phyloP scores from a whole-genome alignment of 2,329 filamentous ascomycete species.

The Diaporthe citriasiana region DNA sequence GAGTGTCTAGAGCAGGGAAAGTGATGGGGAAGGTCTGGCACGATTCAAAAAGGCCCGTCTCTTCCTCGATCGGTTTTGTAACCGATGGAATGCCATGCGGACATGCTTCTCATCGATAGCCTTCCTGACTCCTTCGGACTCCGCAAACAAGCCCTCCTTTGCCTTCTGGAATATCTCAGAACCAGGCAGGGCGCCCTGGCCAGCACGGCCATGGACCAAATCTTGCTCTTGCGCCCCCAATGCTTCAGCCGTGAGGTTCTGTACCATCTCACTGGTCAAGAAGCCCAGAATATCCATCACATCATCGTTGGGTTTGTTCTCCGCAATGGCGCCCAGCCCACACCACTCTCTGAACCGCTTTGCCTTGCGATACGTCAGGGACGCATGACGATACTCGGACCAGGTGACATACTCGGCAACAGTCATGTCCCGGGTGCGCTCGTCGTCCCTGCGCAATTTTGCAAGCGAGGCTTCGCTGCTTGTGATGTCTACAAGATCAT shows the following conservation, averaged over 20 bases:
- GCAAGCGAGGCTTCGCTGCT: slow-evolving; percentile 97
- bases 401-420: slow-evolving; percentile 98
- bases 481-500: neutral
- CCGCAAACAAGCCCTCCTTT: neutral
- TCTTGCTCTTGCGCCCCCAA: slow-evolving; percentile 97
- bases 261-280: slow-evolving; percentile 97
- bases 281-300: slow-evolving; percentile 99
- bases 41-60: neutral
- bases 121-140: neutral
- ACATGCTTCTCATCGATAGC: neutral
- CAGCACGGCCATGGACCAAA: neutral
- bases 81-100: neutral
- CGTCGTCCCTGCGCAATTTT: slow-evolving; percentile 93
- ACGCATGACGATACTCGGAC: slow-evolving; percentile 97
- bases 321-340: slow-evolving; percentile 94
- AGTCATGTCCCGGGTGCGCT: slow-evolving; percentile 97
- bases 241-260: slow-evolving; percentile 95
- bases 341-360: slow-evolving; percentile 99
- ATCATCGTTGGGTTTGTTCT: slow-evolving; percentile 96
- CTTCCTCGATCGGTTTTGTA: neutral
- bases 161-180: neutral
- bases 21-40: neutral
- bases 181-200: too few relatives aligned
- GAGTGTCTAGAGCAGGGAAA: neutral
- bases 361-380: slow-evolving; percentile 97